A percentile compares a stretch with the other conserved stretches of the same genome.
Evolutionary conservation across 2,329 filamentous ascomycete genomes (phyloP).

Genomic region (Aspergillus cejpii): DNA sequence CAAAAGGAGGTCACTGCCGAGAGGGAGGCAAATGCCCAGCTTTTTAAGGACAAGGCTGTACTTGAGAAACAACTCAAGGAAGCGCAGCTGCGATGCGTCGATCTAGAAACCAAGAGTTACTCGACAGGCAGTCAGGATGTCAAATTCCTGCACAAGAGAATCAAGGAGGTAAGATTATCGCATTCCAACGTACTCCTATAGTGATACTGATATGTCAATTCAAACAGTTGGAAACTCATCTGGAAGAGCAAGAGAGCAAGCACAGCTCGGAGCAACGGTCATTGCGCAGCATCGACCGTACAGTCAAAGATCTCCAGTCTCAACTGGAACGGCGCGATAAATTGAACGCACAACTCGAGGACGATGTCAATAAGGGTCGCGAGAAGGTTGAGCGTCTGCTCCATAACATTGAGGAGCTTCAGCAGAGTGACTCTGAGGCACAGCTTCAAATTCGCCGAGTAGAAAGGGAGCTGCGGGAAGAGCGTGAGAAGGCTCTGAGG

Average conservation of each 20-base stretch:
- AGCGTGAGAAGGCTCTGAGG: conserved; percentile 70
- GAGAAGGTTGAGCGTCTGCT: conserved; percentile 89
- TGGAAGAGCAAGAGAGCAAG: conserved; percentile 74
- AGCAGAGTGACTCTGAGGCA: conserved; percentile 73
- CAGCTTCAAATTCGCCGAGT: conserved; percentile 77
- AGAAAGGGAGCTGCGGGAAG: conserved; percentile 83
- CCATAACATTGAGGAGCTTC: conserved; percentile 85
- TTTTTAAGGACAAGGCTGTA: conserved; percentile 83
- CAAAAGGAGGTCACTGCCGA: conserved; percentile 88
- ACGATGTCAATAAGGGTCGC: conserved; percentile 76
- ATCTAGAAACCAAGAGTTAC: conserved; percentile 95
- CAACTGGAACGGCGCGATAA: conserved; percentile 94
- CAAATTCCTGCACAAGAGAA: conserved; percentile 85
- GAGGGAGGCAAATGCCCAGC: conserved; percentile 69
- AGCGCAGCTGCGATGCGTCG: conserved; percentile 79
- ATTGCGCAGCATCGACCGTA: conserved; percentile 85
- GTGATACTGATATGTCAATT: conserved; percentile 17
- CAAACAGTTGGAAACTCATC: conserved; percentile 71
- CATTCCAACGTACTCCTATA: background rate
- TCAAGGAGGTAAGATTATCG: conserved; percentile 70
- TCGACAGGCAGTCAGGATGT: conserved; percentile 91
- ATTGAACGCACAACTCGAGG: conserved; percentile 68
- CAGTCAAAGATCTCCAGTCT: conserved; percentile 83
- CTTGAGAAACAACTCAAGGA: conserved; percentile 89
- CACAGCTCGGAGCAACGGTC: conserved; percentile 76